Percentiles rank a stretch among this genome's conserved stretches.
These are phyloP conservation scores for Saussurea involucrata DNA, from an alignment of 129 eudicot genomes.

Conservation along the genomic window DNA sequence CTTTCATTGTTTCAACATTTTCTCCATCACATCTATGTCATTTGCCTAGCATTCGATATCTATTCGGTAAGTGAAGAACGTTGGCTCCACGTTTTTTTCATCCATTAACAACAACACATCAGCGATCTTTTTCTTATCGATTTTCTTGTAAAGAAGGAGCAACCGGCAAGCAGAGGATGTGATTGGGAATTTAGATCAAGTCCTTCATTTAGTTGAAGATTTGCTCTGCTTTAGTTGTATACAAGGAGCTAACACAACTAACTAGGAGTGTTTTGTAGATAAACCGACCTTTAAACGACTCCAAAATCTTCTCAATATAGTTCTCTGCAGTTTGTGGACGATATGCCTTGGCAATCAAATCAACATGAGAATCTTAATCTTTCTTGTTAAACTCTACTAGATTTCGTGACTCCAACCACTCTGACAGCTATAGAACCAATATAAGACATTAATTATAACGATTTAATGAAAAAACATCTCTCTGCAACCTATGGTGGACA, in stretches of 20 bases:
- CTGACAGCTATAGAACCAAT: constrained; percentile 54
- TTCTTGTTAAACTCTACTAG: constrained; percentile 38
- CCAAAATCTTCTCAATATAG: constrained; percentile 46
- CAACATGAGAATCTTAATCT: constrained; percentile 65
- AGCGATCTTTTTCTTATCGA: constrained; percentile 61
- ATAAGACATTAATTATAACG: neutral
- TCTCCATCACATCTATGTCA: constrained; percentile 71
- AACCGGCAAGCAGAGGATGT: constrained; percentile 61
- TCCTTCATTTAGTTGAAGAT: constrained; percentile 38
- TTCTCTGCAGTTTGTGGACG: constrained; percentile 65
- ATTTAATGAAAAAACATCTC: too few species aligned
- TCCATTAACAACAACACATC: constrained; percentile 75
- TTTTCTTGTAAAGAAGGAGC: constrained; percentile 62
- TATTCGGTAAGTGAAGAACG: constrained; percentile 56
- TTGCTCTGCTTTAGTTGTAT: constrained; percentile 9
- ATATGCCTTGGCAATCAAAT: constrained; percentile 71
- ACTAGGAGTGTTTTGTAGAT: constrained; percentile 70
- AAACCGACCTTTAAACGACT: constrained; percentile 46
- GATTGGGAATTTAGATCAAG: constrained; percentile 36
- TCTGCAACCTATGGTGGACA: too few species aligned
- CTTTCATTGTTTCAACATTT: constrained; percentile 75
- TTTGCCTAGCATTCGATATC: constrained; percentile 69
- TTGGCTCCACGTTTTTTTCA: constrained; percentile 60
- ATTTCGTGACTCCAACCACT: constrained; percentile 59
- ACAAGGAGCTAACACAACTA: constrained; percentile 36